Evolutionary conservation across 306 rosid species (phyloP), one percentile per base, ranked within the genome.

Genomic region (Canavalia ensiformis): DNA sequence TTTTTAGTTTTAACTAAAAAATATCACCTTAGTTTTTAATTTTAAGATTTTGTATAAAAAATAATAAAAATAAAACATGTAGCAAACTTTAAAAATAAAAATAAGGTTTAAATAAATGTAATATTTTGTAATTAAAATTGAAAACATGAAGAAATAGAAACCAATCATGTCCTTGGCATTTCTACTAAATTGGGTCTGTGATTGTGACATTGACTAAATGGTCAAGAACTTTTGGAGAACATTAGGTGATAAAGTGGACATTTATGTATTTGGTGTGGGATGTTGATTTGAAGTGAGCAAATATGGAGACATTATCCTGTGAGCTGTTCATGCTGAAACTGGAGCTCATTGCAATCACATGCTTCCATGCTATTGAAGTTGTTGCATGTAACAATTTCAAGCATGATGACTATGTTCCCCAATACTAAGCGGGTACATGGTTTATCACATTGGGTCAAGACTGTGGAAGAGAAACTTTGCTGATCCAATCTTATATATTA

Each of bases 231-330:
- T 50, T 31, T 39, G 60, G 62, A 34, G 55, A 66, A 4, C 28
- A 42, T 67, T 75, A 45, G 80, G 57, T 50, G 63, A 76, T 34
- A 62, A 28, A 7, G 4, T 47, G 30, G 12, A 18, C 25, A 18
- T 18, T 18, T 49, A 66, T 41, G 1, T 7, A 25, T 42, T 41
- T 65, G 50, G 51, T 3, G 7, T 42, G 52, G 35, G 72, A 66
- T 66, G 31, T 1, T 65, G 51, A 65, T 41, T 56, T 28, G 62
- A 28, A 29, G 37, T 57, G 35, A 57, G 63, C 31, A 47, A 47
- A 47, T 12, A 28, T 59, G 42, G 18, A 4, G 7, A 59, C 41
- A 31, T 9, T 58, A 31, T 31, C n/a, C 3, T 33, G 25, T 59
- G 41, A 31, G 68, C 6, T 33, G 66, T 41, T 31, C 42, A 60